Conservation (phyloP, 169 alveolate species). For the Ichthyophthirius multifiliis region DNA sequence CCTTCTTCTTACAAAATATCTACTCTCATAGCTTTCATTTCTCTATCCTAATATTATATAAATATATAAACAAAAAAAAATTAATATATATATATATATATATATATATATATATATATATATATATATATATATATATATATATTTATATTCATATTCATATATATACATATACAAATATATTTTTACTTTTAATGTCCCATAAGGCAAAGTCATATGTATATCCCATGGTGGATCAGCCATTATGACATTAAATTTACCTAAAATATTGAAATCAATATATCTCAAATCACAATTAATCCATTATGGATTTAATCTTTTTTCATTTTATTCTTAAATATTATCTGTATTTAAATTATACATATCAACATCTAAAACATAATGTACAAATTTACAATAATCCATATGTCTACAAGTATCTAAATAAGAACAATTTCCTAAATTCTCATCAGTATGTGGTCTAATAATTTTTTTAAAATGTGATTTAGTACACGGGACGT, state of each 20-base stretch:
- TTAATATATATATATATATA: too few relatives aligned
- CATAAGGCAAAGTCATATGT: conserved; percentile 95
- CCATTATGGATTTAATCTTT: conserved; percentile 64
- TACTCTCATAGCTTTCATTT: conserved; percentile 88
- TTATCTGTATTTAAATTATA: conserved; percentile 38
- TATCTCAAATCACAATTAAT: conserved; percentile 87
- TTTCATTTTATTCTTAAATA: conserved; percentile 39
- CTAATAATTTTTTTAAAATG: conserved; percentile 60
- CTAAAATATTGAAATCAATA: conserved; percentile 77
- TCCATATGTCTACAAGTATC: conserved; percentile 94
- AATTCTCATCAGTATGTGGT: conserved; percentile 59
- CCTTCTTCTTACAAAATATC: conserved; percentile 90
- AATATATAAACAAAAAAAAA: too few relatives aligned
- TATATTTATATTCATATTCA: too few relatives aligned
- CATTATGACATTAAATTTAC: conserved; percentile 91
- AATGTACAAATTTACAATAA: conserved; percentile 91
- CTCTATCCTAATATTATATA: conserved; percentile 76
- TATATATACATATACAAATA: background rate
- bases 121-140: too few relatives aligned
- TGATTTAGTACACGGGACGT: conserved; percentile 52
- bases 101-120: too few relatives aligned
- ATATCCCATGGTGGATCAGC: conserved; percentile 99
- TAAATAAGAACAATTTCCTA: conserved; percentile 94
- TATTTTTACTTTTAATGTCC: conserved; percentile 79
- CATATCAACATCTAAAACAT: conserved; percentile 83